Base-by-base conservation (phyloP, 2,329 filamentous ascomycete species). In the Ceratocystis smalleyi region DNA sequence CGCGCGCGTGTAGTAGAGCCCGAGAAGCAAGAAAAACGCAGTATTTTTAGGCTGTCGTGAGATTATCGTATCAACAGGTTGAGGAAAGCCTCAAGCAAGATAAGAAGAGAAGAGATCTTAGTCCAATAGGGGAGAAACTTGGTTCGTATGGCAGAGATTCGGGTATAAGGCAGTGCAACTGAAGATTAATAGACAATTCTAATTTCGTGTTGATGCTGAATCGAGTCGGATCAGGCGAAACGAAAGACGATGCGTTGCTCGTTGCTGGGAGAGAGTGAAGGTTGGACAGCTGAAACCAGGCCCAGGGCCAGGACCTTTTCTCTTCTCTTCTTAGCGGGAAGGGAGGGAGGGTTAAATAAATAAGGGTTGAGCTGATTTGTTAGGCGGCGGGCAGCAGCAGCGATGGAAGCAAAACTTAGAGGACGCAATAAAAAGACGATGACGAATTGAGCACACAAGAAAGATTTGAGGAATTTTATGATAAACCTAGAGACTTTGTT, bases 171-270 rank as follows among this genome's bases (percentile, higher is more conserved):
- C 51, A 30, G 51, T 55, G 51, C 51, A 55, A 15, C 35, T 40
- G 12, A 40, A 15, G 35, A 40, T 40, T 15, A 40, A 40, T 40
- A 12, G 35, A 40, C 35, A 40, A 40, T 40, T 10, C 12, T 40
- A 40, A 40, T 40, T 40, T 40, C 10, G 35, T 40, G 47, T 7
- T 12, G 5, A 17, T 55, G 51, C 27, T 30, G 22, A 30, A 27
- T 30, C 15, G 10, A n/a, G 8, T 57, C 54, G 54, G 54, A 35
- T 15, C 54, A 57, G 35, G 54, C 54, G 54, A 57, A 57, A 57
- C 54, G 27, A 57, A 57, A 45, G 59, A 61, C 59, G 59, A 61
- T 61, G 59, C 43, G 43, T 45, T 49, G 43, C 43, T 60, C 8
- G 54, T 27, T 51, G 47, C 35, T 40, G 10, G 35, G 35, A 40